These are phyloP conservation scores for Macadamia tetraphylla DNA, from an alignment of 164 flowering plant species.

Conservation along the genomic window DNA sequence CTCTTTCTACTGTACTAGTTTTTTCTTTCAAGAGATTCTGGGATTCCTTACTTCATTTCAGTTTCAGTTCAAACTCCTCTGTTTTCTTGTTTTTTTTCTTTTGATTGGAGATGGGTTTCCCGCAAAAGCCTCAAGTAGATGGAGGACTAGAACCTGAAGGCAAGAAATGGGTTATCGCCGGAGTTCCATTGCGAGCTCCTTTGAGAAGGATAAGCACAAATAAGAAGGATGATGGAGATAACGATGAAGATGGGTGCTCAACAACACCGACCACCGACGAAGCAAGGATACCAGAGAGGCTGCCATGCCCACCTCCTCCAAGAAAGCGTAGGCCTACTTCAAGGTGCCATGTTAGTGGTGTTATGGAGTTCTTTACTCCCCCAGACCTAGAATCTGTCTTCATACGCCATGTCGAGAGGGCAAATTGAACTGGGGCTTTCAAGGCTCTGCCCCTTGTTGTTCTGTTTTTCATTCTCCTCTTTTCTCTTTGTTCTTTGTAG, in stretches of 20 bases:
- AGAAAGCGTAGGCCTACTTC: constrained; percentile 55
- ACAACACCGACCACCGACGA: constrained; percentile 64
- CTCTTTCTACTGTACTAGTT: background rate
- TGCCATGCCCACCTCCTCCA: constrained; percentile 77
- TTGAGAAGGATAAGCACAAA: constrained; percentile 28
- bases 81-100: too few relatives aligned
- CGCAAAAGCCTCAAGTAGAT: constrained; percentile 23
- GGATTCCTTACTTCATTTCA: background rate
- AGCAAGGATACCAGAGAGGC: constrained; percentile 48
- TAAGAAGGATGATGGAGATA: constrained; percentile 19
- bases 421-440: constrained; percentile 20
- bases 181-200: constrained; percentile 19
- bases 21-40: background rate
- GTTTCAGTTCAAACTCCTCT: background rate
- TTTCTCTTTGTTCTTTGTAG: constrained; percentile 10
- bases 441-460: background rate
- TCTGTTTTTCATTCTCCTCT: background rate
- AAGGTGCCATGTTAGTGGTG: constrained; percentile 32
- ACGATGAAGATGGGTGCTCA: constrained; percentile 24
- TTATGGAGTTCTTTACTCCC: constrained; percentile 60
- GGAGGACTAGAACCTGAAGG: constrained; percentile 19
- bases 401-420: constrained; percentile 43
- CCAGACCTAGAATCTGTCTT: constrained; percentile 76
- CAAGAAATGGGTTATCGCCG: constrained; percentile 29
- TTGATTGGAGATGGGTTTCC: constrained; percentile 27